Evolutionary conservation across 208 protist species (phyloP), one percentile per base, ranked within the genome.

Genomic region (Balamuthia mandrillaris): DNA sequence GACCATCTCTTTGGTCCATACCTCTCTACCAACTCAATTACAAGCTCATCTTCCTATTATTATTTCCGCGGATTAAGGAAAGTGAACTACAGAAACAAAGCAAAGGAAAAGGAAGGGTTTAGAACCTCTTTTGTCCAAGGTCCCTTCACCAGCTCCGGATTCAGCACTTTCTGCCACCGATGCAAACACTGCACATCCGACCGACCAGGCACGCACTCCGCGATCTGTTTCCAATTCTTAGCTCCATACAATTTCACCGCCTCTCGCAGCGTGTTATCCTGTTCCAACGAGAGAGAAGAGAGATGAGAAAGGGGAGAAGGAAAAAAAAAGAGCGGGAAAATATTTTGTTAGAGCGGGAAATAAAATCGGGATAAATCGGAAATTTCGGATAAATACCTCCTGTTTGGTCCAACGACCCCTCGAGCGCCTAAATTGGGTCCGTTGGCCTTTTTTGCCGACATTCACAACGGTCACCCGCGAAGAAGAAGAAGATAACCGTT

Each of bases 161-260:
- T 91, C 21, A 93, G 81, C 16, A 93, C 81, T 27, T 93, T 92
- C 51, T 93, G 91, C 87, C 89, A 81, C 16, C 72, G 3, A 65
- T 93, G 91, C n/a, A 91, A 75, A 54, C 91, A 93, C 68, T 93
- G 90, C 12, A 93, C 91, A 81, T 93, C 88, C 2, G 91, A 93
- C 12, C 91, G 75, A 24, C 75, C 86, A 29, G 63, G 60, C 16
- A 93, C 31, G 18, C 68, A 75, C 29, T 88, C 74, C 33, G 91
- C 91, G 24, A 93, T 90, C 10, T 87, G 75, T 56, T 93, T 93
- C 91, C 91, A 93, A 33, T 77, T 85, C 47, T 77, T 85, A 44
- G 78, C 78, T 3, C 44, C 44, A 35, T 84, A 49, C 16, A 37
- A 31, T n/a, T 72, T 31, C 4, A 84, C 78, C 1, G 78, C 78